Evolutionary conservation across 2,329 filamentous ascomycete species (phyloP), one percentile per base, ranked within the genome.

Genomic region (Sporothrix curviconia): DNA sequence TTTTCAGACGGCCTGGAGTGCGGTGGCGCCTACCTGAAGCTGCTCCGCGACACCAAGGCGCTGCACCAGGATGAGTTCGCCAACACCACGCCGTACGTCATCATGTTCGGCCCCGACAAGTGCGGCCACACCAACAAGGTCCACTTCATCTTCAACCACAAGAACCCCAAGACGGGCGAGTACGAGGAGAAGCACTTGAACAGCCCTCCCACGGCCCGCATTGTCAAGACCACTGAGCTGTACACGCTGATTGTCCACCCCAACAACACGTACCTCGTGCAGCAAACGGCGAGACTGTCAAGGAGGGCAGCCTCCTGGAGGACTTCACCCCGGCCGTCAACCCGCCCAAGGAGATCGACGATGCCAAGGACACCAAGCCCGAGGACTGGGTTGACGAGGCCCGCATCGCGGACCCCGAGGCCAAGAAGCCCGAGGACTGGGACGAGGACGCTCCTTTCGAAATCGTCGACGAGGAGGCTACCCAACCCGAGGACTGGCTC

Each of bases 31-130:
- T 99, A 99, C 81, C 81, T 99, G 81, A 99, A 99, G 87, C 89
- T 99, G 66, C 89, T 99, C 66, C 89, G 95, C 68, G 92, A 99
- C 72, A 97, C 94, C 82, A 92, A 92, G 81, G 88, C 90, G 73
- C 90, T 99, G 68, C 90, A 96, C 79, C 85, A 90, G 69, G 92
- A 97, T 64, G 94, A 99, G 80, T 99, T 99, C 81, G 90, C 89
- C 74, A 97, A 99, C 78, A 85, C 87, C 61, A 96, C 92, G 43
- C 94, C 94, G 50, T 99, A 99, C 72, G 89, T 99, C 66, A 95
- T 99, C 82, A 99, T 99, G 94, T 99, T 99, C 72, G 94, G 94
- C 66, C 94, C 94, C 67, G 94, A 99, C 81, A 97, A 97, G 87
- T 99, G 94, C 74, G 94, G 94, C 74, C 84, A 90, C 72, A 97